Evolutionary conservation across 2,329 filamentous ascomycete species (phyloP).

Genomic region (Fusarium heterosporum): DNA sequence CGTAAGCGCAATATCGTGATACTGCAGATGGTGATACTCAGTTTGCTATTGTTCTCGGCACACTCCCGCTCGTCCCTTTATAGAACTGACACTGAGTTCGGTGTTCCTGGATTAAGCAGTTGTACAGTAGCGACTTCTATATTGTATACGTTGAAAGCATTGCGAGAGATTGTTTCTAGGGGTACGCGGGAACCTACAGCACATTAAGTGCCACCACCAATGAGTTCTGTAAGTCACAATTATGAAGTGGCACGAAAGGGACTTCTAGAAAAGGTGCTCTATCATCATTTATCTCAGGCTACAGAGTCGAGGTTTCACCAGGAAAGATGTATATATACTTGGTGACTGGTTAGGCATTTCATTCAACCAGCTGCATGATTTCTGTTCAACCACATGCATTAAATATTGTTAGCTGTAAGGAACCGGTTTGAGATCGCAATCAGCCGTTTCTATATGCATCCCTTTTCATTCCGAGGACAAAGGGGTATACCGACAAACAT

Average conservation of each 20-base stretch:
- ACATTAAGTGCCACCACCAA: not conserved
- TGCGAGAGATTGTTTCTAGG: not conserved
- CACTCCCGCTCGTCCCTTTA: not conserved
- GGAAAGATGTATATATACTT: not conserved
- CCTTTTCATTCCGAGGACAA: not conserved
- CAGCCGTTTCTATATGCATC: not conserved
- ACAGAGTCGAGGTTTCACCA: not conserved
- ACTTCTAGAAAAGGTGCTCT: not conserved
- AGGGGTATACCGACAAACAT: not conserved
- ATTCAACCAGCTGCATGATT: not conserved
- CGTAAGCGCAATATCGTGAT: not conserved
- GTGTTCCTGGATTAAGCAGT: not conserved
- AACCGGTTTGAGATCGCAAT: not conserved
- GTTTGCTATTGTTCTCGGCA: not conserved
- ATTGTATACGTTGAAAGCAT: not conserved
- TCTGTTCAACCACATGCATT: not conserved
- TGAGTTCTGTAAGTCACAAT: not conserved
- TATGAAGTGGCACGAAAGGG: not conserved
- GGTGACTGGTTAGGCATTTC: not conserved
- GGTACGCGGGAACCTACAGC: not conserved
- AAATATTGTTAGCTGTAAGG: not conserved
- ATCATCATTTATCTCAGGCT: not conserved
- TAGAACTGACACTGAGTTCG: fast-evolving
- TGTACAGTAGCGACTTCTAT: not conserved
- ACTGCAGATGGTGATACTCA: slow-evolving; percentile 10